phyloP scores from a whole-genome alignment of 176 grass and related monocot species.

The Cocos nucifera region DNA sequence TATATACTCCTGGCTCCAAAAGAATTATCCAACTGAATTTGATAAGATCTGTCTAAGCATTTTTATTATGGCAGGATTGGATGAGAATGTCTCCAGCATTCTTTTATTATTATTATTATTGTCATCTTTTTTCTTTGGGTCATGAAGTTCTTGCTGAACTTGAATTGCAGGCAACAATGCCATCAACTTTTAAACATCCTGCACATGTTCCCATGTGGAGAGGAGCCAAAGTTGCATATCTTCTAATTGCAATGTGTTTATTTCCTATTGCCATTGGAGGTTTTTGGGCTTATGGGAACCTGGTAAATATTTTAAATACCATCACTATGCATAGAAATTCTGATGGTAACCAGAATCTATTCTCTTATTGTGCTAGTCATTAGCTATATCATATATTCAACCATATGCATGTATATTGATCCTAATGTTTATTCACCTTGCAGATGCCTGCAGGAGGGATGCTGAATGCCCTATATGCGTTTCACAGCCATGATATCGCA shows the following conservation, averaged over 20 bases:
- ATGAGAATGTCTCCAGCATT: neutral
- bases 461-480: slow-evolving; percentile 64
- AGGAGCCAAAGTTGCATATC: slow-evolving; percentile 73
- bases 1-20: slow-evolving; percentile 13
- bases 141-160: neutral
- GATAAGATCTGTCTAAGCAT: neutral
- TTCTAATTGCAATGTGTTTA: slow-evolving; percentile 80
- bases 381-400: too few relatives aligned
- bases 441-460: slow-evolving; percentile 90
- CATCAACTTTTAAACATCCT: slow-evolving; percentile 92
- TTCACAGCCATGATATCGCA: slow-evolving; percentile 73
- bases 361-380: too few relatives aligned
- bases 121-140: neutral
- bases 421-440: neutral
- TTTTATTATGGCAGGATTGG: neutral
- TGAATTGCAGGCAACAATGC: slow-evolving; percentile 78
- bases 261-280: slow-evolving; percentile 89
- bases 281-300: slow-evolving; percentile 92
- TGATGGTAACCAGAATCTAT: too few relatives aligned
- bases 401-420: too few relatives aligned
- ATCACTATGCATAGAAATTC: too few relatives aligned
- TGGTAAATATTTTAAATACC: slow-evolving; percentile 50
- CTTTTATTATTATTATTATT: neutral
- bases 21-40: neutral
- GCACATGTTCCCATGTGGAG: slow-evolving; percentile 98